Base-by-base conservation (phyloP, 345 rosid genomes). In the Eucalyptus leucophloia region DNA sequence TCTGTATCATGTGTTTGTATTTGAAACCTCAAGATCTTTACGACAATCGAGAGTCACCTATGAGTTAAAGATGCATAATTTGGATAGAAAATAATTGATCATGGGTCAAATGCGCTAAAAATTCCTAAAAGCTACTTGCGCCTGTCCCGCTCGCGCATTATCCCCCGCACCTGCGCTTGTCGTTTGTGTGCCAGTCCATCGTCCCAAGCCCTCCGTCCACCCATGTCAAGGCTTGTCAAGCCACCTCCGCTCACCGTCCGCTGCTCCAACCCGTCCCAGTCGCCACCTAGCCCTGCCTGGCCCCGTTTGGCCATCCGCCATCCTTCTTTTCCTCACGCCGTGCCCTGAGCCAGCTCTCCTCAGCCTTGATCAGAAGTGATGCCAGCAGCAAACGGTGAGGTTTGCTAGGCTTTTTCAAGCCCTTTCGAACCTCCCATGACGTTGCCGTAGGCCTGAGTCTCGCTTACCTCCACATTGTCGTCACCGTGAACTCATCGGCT, bases 131-230 rank as follows among this genome's bases (percentile, higher is more conserved):
- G 51, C 51, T 3, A 49, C 50, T 49, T 15, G 6, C 51, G n/a
- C n/a, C n/a, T 3, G 0, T 49, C 51, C 6, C 0, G 3, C 51
- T 49, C 17, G 4, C 17, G 51, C 6, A 7, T 14, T 3, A 0
- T 49, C 51, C 17, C 51, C 3, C 17, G 17, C 51, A 49, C 17
- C 7, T 1, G 17, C 1, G 3, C 17, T 1, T 3, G 0, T 49
- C 0, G 3, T 17, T 49, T 15, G 2, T 5, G 7, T 3, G 1
- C 51, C 1, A 49, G 17, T 49, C 17, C 6, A 2, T 0, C 0
- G 7, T 49, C 51, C 0, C 3, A 1, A 49, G 7, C 18, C 7
- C 18, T 49, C 0, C 7, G 3, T 15, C 1, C 1, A 0, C 51
- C 7, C 51, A 15, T 3, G 3, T 49, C 0, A 0, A 3, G 15